These are phyloP conservation scores for Lignosus rhinocerotis DNA, from an alignment of 1,284 basidiomycete genomes.

Conservation along the genomic window DNA sequence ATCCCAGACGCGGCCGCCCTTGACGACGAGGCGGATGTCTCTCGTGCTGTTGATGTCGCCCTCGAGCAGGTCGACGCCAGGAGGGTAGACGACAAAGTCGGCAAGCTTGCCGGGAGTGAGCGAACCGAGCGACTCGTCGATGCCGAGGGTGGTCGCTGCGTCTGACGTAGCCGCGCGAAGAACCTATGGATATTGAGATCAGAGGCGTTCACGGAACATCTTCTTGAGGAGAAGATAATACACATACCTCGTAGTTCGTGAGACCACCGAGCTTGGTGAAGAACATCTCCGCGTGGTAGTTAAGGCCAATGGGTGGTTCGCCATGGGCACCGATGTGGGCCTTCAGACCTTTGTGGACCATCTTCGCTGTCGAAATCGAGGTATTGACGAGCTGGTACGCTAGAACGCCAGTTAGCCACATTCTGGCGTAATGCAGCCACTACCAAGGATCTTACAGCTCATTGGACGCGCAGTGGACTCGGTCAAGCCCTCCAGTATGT, in stretches of 20 bases:
- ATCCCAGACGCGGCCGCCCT: conserved; percentile 68
- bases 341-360: conserved; percentile 61
- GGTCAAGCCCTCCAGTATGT: conserved; percentile 57
- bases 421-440: not conserved
- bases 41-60: conserved; percentile 51
- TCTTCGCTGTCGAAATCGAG: conserved; percentile 62
- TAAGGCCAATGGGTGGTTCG: conserved; percentile 71
- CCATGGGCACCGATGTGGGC: conserved; percentile 74
- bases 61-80: conserved; percentile 54
- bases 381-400: conserved; percentile 69
- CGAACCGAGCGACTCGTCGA: conserved; percentile 60
- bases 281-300: conserved; percentile 73
- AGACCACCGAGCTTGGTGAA: conserved; percentile 61
- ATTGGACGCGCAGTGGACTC: conserved; percentile 61
- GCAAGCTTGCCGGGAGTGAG: conserved; percentile 65
- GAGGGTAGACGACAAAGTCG: conserved; percentile 64
- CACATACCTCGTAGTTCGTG: conserved; percentile 47
- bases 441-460: conserved; percentile 44
- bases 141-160: conserved; percentile 64
- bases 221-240: not conserved
- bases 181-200: conserved; percentile 40
- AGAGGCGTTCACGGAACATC: not conserved
- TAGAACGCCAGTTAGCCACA: conserved; percentile 28
- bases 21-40: conserved; percentile 53
- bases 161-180: conserved; percentile 64